Evolutionary conservation across 768 basidiomycete species (phyloP), one percentile per base, ranked within the genome.

Genomic region (Amanita exitialis): DNA sequence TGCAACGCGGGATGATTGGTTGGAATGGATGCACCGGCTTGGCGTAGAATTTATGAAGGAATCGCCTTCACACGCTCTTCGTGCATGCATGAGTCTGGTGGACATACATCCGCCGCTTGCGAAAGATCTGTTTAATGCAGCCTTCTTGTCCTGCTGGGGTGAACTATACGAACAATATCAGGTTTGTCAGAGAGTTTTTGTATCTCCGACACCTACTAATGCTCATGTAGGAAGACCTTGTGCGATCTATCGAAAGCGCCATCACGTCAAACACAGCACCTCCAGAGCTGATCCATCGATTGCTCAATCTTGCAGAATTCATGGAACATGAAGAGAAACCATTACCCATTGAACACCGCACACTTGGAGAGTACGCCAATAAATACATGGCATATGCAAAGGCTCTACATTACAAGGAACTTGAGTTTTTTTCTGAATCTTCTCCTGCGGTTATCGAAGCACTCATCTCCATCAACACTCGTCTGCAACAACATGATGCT

Each of bases 251-350:
- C 43, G 89, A 94, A 61, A 69, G 68, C 49, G 94, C 95, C 3
- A 85, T 98, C 54, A 83, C 79, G 0, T 87, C 90, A 3, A 70
- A 75, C 13, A 77, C 70, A 7, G 82, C 90, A 3, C 90, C 93
- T 2, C 76, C 90, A 1, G 95, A 98, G 43, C 75, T 98, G 25
- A 87, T 95, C 16, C 90, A 96, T 62, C 79, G 90, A 21, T 70
- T 98, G 13, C 77, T 99, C 50, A 93, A 93, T 64, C 77, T 98
- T 21, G 93, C 93, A 3, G 96, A 99, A 63, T 98, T 98, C 64
- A 95, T 98, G 90, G 96, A 98, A 65, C 95, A 97, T 58, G 94
- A 98, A 66, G 96, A 98, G 61, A 95, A 95, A 61, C 79, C 89
- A 0, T 73, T 98, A 1, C 92, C 92, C 1, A 96, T 98, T 54